phyloP scores from a whole-genome alignment of 83 land plant genomes.

The Picea mariana region DNA sequence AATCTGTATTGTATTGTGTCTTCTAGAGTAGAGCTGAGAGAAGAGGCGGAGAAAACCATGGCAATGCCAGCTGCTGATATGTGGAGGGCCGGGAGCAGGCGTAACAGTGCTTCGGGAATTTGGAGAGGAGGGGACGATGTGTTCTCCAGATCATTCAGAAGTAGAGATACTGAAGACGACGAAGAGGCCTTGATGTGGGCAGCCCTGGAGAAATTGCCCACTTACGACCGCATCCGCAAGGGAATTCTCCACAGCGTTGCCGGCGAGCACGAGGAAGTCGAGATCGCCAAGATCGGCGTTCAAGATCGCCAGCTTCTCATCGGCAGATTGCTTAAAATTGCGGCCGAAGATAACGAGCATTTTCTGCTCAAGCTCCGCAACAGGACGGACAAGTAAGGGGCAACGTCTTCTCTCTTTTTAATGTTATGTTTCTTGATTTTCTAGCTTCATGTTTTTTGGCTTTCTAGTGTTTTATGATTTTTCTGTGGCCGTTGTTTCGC shows the following conservation, averaged over 20 bases:
- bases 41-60: no score
- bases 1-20: no score
- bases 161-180: constrained; percentile 44
- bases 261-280: constrained; percentile 47
- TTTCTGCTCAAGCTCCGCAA: constrained; percentile 60
- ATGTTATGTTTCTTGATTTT: no score
- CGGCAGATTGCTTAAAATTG: constrained; percentile 54
- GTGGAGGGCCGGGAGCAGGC: constrained; percentile 14
- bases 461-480: no score
- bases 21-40: no score
- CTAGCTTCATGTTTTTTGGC: no score
- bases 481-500: no score
- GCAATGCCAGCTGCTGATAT: background rate
- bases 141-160: constrained; percentile 6
- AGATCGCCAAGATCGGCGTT: constrained; percentile 43
- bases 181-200: constrained; percentile 84
- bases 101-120: background rate
- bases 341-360: constrained; percentile 80
- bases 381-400: constrained; percentile 71
- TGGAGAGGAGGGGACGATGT: background rate
- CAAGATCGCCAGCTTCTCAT: constrained; percentile 55
- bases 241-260: constrained; percentile 8
- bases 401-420: no score
- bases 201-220: constrained; percentile 75
- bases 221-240: constrained; percentile 54